Base-by-base conservation (phyloP, 208 protist species). In the Wallacemonas rigidus region DNA sequence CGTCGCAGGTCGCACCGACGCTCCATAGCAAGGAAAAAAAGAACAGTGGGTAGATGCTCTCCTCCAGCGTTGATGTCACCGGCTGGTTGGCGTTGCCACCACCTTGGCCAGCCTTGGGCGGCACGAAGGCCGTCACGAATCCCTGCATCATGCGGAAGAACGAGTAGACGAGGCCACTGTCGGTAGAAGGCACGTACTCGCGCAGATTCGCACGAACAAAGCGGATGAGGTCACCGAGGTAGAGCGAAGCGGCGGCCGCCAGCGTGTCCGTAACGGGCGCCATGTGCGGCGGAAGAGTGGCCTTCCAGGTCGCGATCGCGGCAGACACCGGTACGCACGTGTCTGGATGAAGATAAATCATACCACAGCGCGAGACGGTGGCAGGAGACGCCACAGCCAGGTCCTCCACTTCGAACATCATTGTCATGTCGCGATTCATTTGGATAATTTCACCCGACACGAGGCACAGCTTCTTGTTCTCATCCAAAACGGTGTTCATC, bases 351-450 rank as follows among this genome's bases (percentile, higher is more conserved):
- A 99, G 89, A 87, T 98, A 99, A 63, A 99, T 97, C 98, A 99
- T 99, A 78, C 98, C 98, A 74, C 98, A 99, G 40, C 99, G 89
- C 15, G 94, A 98, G 12, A 99, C 98, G 14, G 98, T 99, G 43
- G 98, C 98, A 3, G 98, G 98, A 2, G 97, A 99, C 35, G 98
- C 98, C 9, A 98, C 96, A 26, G 94, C 90, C 11, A 99, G 83
- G 76, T 99, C 97, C 78, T 98, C 94, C 44, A 99, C 95, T 79
- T 99, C 98, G 84, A 99, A 99, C 81, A 99, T 97, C 90, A 99
- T 95, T 50, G 96, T 98, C 93, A 98, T 98, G 65, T 95, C 93
- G 14, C 82, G 80, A 63, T 90, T 97, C 96, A 98, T 99, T 69
- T 93, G 91, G 73, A 99, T 98, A 72, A 99, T 98, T 74, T 98